Conservation (phyloP, 352 stramenopile genomes). For the Globisporangium alternatum region DNA sequence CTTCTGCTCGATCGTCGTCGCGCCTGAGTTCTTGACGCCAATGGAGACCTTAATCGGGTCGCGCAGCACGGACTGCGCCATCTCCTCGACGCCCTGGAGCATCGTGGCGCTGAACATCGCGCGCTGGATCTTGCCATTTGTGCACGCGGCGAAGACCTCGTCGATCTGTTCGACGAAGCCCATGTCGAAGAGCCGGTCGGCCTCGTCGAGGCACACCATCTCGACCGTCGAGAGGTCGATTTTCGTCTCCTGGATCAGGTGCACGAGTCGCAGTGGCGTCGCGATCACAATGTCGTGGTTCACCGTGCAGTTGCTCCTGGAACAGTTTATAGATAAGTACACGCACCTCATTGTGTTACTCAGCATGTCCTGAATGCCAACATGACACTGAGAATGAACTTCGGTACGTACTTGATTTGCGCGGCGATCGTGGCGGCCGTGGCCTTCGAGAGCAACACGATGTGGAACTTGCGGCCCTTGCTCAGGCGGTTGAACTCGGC, state of each 20-base stretch:
- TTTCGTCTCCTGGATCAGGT: constrained; percentile 80
- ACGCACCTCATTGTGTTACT: not conserved
- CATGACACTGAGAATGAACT: not conserved
- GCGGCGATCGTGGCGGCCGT: constrained; percentile 78
- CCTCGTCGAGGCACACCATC: constrained; percentile 98
- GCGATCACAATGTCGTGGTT: constrained; percentile 95
- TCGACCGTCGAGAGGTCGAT: constrained; percentile 87
- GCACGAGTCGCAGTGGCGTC: constrained; percentile 95
- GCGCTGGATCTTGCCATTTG: constrained; percentile 85
- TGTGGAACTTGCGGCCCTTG: constrained; percentile 84
- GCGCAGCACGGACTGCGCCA: constrained; percentile 95
- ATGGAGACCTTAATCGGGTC: constrained; percentile 96
- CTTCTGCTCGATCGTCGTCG: constrained; percentile 89
- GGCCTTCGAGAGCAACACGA: constrained; percentile 91
- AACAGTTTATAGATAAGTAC: constrained; percentile 16
- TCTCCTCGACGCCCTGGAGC: constrained; percentile 91
- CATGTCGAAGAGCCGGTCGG: constrained; percentile 97
- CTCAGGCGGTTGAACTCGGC: constrained; percentile 93
- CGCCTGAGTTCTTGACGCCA: constrained; percentile 87
- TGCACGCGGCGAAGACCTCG: constrained; percentile 93
- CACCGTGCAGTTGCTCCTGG: constrained; percentile 63
- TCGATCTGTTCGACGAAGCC: constrained; percentile 97
- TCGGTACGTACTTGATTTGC: constrained; percentile 53
- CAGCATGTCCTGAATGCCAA: not conserved
- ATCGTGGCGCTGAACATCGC: constrained; percentile 99